A percentile compares a stretch with the other conserved stretches of the same genome.
These are phyloP conservation scores for Paraleonurus japonicus DNA, from an alignment of 257 asterid genomes.

Conservation along the genomic window DNA sequence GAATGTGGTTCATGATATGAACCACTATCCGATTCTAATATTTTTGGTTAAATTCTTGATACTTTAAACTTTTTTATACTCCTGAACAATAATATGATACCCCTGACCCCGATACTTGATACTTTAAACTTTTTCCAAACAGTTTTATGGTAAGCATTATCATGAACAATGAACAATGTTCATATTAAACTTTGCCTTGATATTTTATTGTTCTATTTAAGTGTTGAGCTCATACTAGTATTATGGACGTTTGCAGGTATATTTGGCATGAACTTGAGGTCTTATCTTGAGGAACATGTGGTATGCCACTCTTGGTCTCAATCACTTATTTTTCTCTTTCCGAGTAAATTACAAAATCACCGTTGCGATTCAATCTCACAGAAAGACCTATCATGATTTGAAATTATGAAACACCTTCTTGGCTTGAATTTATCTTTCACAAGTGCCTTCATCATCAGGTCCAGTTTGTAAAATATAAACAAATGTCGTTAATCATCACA, in stretches of 20 bases:
- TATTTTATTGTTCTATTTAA: neutral
- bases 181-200: too few species aligned
- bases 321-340: neutral
- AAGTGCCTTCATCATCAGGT: neutral
- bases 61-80: too few species aligned
- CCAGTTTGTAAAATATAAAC: neutral
- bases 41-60: too few species aligned
- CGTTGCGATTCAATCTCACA: neutral
- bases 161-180: too few species aligned
- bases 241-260: conserved; percentile 60
- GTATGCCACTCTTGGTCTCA: conserved; percentile 40
- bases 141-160: too few species aligned
- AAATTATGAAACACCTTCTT: neutral
- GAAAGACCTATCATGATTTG: neutral
- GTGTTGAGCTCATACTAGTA: conserved; percentile 11
- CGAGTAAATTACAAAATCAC: neutral
- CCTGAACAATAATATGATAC: too few species aligned
- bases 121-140: too few species aligned
- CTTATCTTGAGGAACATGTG: conserved; percentile 90
- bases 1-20: too few species aligned
- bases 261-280: conserved; percentile 97
- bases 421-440: neutral
- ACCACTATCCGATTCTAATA: too few species aligned
- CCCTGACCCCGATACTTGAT: too few species aligned
- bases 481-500: neutral